These are phyloP conservation scores for Venustampulla echinocandica DNA, from an alignment of 495 filamentous ascomycete genomes.

Conservation along the genomic window DNA sequence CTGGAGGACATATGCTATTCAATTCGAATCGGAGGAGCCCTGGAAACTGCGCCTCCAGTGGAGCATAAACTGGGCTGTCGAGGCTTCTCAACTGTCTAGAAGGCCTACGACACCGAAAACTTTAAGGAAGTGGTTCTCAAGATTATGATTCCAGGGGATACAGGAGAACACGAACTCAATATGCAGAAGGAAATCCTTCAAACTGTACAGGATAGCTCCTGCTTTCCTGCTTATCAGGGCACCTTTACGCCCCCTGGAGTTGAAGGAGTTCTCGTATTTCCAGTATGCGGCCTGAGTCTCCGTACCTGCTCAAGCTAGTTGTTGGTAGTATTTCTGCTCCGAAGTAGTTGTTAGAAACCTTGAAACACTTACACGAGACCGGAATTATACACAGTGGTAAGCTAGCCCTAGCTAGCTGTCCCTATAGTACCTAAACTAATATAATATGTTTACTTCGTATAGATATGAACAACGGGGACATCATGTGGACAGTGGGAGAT, in stretches of 20 bases:
- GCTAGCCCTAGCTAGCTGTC: too few species aligned
- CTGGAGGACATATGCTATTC: constrained; percentile 34
- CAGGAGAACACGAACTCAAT: constrained; percentile 16
- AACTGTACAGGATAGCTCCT: constrained; percentile 23
- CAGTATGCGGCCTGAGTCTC: constrained; percentile 24
- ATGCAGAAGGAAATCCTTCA: constrained; percentile 26
- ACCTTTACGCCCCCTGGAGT: constrained; percentile 18
- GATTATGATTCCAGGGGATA: constrained; percentile 9
- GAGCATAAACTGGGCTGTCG: constrained; percentile 47
- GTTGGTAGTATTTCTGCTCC: constrained; percentile 26
- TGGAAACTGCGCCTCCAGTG: constrained; percentile 34
- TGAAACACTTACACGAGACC: constrained; percentile 24
- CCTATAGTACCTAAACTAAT: too few species aligned
- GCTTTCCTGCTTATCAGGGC: constrained; percentile 21
- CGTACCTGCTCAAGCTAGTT: constrained; percentile 12
- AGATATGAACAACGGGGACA: constrained; percentile 2
- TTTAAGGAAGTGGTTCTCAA: constrained; percentile 8
- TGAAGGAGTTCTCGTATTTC: constrained; percentile 23
- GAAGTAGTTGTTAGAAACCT: constrained; percentile 23
- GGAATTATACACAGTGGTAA: constrained; percentile 24
- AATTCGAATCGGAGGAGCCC: constrained; percentile 35
- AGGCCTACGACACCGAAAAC: constrained; percentile 35
- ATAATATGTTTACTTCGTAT: background rate
- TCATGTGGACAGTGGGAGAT: too few species aligned
- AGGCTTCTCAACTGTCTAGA: constrained; percentile 45